Evolutionary conservation across 1,284 basidiomycete species (phyloP).

Genomic region (Puccinia triticina): DNA sequence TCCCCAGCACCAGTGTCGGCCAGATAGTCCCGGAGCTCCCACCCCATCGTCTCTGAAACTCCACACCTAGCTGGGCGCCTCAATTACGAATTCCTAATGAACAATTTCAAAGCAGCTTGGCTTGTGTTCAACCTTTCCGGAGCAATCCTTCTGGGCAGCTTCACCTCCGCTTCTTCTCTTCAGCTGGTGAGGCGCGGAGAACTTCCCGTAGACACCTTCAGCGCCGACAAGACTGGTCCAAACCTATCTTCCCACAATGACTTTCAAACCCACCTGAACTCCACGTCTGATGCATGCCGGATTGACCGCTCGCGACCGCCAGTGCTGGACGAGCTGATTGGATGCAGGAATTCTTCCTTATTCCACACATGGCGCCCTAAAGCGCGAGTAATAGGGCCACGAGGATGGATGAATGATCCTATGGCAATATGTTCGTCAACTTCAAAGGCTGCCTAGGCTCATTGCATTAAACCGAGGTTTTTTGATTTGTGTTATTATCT

Average conservation of each 20-base stretch:
- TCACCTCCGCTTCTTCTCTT: not conserved
- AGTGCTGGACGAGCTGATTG: conserved; percentile 42
- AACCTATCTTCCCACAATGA: not conserved
- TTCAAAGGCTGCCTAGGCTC: not conserved
- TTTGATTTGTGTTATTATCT: too few species aligned
- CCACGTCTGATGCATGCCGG: conserved; percentile 16
- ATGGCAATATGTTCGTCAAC: conserved; percentile 54
- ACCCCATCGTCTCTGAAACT: not conserved
- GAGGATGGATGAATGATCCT: conserved; percentile 57
- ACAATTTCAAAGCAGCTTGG: not conserved
- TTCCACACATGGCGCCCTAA: conserved; percentile 55
- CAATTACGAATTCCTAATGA: not conserved
- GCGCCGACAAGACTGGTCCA: not conserved
- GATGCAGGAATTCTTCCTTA: conserved; percentile 54
- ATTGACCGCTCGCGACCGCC: conserved; percentile 50
- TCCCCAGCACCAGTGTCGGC: not conserved
- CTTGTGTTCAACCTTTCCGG: not conserved
- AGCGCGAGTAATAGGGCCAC: conserved; percentile 54
- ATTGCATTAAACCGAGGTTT: not conserved
- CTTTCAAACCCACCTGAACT: not conserved
- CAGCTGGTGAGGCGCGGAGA: not conserved
- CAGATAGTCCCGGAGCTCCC: not conserved
- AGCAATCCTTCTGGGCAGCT: not conserved
- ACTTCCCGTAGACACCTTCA: not conserved
- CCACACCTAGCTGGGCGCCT: too few species aligned